Percentiles rank a stretch among this genome's conserved stretches.
phyloP scores from a whole-genome alignment of 257 asterid species.

The Hygrophila difformis region DNA sequence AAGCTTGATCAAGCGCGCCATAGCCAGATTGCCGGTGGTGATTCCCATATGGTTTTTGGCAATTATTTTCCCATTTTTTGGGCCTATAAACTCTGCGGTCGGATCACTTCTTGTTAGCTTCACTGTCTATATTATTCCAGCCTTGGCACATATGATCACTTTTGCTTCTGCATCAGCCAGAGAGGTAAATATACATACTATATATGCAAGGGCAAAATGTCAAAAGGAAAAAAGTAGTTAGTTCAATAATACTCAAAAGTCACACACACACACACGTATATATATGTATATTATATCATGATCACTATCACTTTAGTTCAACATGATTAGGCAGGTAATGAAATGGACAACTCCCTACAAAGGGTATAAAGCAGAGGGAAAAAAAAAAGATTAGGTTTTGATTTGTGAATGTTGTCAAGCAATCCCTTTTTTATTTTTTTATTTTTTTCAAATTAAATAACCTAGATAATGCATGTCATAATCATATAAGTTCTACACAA shows the following conservation, averaged over 20 bases:
- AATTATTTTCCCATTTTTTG: slow-evolving; percentile 71
- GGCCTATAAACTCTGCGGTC: slow-evolving; percentile 76
- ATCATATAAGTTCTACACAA: neutral
- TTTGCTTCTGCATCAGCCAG: slow-evolving; percentile 74
- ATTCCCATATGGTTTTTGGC: slow-evolving; percentile 83
- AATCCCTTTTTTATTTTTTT: slow-evolving; percentile 1
- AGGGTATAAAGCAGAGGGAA: neutral
- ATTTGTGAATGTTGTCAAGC: slow-evolving; percentile 12
- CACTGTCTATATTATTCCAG: slow-evolving; percentile 85
- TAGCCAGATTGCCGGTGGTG: slow-evolving; percentile 66
- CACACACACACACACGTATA: too few relatives aligned
- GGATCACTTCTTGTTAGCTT: slow-evolving; percentile 91
- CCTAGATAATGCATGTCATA: too few relatives aligned
- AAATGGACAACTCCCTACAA: slow-evolving; percentile 17
- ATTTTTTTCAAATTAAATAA: too few relatives aligned
- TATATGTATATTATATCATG: too few relatives aligned
- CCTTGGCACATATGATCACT: slow-evolving; percentile 80
- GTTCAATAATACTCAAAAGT: too few relatives aligned
- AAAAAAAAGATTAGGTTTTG: slow-evolving; percentile 9
- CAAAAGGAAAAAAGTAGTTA: too few relatives aligned
- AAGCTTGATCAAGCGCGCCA: slow-evolving; percentile 64
- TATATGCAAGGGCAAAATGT: neutral
- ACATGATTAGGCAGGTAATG: slow-evolving; percentile 29
- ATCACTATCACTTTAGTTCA: too few relatives aligned
- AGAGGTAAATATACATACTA: slow-evolving; percentile 36